Base-by-base conservation (phyloP, 2,329 filamentous ascomycete species). In the Penicillium digitatum region DNA sequence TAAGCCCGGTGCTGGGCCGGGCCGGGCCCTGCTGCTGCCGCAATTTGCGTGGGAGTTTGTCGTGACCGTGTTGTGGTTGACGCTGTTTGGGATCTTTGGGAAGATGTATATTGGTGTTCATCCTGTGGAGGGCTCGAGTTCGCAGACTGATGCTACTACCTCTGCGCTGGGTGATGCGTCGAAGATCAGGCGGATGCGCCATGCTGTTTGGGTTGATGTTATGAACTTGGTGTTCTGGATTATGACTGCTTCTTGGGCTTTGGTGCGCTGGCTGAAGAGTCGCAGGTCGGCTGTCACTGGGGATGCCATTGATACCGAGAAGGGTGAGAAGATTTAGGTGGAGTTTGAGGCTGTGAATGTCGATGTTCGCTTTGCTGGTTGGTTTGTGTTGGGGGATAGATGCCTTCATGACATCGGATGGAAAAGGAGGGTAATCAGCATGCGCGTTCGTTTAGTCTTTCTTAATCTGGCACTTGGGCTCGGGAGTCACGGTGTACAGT, bases 181-280 rank as follows among this genome's bases (percentile, higher is more conserved):
- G 16, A 66, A 62, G 47, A 81, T 93, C 54, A 76, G 79, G 62
- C 82, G 89, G 54, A 95, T 96, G 90, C 90, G 91, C 76, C 85
- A 87, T 68, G 89, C 90, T 5, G 89, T 94, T 16, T 95, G 89
- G 88, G 80, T 95, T 43, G 88, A 93, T 71, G 72, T 95, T 48
- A 77, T 82, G 44, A 89, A 87, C 69, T 82, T 90, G 71, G 69
- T 90, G 14, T 78, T 96, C 48, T 96, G 91, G 91, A 74, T 90
- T 47, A 72, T 86, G 44, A 85, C 83, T 3, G 80, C 82, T 22
- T 61, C 61, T 7, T 73, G 70, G 68, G 67, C 62, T 34, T 67
- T 72, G 31, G 10, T 74, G 50, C 63, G 70, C 44, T 76, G 70
- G 69, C 66, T 69, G 62, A 69, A 64, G 61, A 61, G 61, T 42